Base-by-base conservation (phyloP, 1,284 basidiomycete genomes). In the Pseudozyma sp. region DNA sequence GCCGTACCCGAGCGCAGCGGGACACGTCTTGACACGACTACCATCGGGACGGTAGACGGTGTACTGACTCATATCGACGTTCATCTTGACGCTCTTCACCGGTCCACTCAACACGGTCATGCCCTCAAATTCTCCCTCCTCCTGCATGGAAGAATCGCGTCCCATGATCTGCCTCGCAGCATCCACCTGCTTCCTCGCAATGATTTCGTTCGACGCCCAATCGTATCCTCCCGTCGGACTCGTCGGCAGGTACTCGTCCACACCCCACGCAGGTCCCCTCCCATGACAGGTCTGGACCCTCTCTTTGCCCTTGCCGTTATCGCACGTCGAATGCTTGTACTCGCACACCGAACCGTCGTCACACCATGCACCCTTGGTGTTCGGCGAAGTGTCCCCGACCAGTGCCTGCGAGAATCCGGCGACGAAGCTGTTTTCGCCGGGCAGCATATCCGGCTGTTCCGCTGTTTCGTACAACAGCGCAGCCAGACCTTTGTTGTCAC, bases 11-110 rank as follows among this genome's bases (percentile, higher is more conserved):
- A 93, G 86, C 39, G 92, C 92, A 62, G 92, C 87, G 9, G 92
- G 91, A 81, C 92, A 94, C 0, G 92, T 93, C 42, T 87, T 87
- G 50, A 90, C 90, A 0, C 84, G 87, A 10, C 89, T 90, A 31
- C 92, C 91, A 75, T 92, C 91, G 14, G 87, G 84, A 17, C 92
- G 85, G 14, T 85, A 85, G 82, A 93, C 92, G 1, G 87, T 87
- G 74, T 91, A 89, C 88, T 31, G 88, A 86, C 90, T 90, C 91
- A 79, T 84, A 62, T 89, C 85, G 6, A 90, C 91, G 62, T 78
- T 78, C 67, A 76, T 71, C 61, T 80, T 77, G 52, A 81, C 80
- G 43, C 61, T 68, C 48, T 64, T 67, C 14, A 81, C 68, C 19
- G 60, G 68, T 3, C 64, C 73, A 0, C 35, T 70, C 44, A 66